These are phyloP conservation scores for Eucalyptus sp. DNA, from an alignment of 345 rosid genomes.

Conservation along the genomic window DNA sequence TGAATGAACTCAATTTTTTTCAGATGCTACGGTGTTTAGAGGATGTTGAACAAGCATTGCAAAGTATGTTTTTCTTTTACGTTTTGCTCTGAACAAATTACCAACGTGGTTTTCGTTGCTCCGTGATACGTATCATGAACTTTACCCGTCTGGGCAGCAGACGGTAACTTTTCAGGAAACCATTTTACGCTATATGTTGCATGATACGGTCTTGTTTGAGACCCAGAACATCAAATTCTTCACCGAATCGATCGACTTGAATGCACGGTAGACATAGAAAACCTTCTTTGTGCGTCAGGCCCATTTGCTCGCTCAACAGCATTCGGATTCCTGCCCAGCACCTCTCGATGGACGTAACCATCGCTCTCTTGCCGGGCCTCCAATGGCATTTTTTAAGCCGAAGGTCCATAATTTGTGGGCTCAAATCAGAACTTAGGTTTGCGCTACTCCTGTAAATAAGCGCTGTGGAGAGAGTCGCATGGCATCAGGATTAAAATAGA, in stretches of 20 bases:
- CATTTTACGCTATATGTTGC: neutral
- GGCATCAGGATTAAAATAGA: neutral
- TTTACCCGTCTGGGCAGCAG: neutral
- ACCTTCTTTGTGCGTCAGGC: neutral
- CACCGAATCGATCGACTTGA: neutral
- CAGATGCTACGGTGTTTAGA: neutral
- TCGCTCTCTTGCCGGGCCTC: neutral
- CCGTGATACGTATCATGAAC: neutral
- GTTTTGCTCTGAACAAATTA: neutral
- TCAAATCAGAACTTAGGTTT: neutral
- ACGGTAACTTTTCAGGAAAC: neutral
- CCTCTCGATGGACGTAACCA: neutral
- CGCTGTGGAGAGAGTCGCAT: neutral
- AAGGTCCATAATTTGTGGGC: neutral
- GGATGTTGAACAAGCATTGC: neutral
- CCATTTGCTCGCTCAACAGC: neutral
- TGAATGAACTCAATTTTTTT: neutral
- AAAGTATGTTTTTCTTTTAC: neutral
- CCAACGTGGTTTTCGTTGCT: neutral
- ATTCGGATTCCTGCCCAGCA: neutral
- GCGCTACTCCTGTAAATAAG: neutral
- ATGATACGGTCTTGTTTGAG: neutral
- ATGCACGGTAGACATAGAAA: neutral
- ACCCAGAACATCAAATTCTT: neutral
- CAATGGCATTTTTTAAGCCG: neutral